phyloP scores from a whole-genome alignment of 1,284 basidiomycete species.

The Ceratobasidium papillatum region DNA sequence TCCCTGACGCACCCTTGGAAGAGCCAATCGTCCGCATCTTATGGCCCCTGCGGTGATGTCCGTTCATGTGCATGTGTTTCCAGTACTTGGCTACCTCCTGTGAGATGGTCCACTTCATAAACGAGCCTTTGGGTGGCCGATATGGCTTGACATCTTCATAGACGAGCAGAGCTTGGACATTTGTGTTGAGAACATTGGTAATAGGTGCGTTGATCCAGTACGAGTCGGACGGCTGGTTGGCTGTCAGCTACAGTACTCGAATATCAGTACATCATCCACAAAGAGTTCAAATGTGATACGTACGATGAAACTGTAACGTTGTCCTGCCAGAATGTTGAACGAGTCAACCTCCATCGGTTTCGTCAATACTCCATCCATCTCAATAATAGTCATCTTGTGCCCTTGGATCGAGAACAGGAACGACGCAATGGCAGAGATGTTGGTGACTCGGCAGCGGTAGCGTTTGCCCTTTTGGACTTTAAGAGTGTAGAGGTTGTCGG shows the following conservation, averaged over 20 bases:
- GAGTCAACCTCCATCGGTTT: conserved; percentile 51
- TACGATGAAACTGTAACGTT: conserved; percentile 55
- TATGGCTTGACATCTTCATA: conserved; percentile 27
- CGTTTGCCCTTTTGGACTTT: conserved; percentile 58
- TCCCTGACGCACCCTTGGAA: neutral
- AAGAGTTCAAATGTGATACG: conserved; percentile 18
- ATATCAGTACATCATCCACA: neutral
- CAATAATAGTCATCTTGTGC: conserved; percentile 64
- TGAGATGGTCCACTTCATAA: conserved; percentile 18
- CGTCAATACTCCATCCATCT: conserved; percentile 53
- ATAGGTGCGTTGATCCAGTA: conserved; percentile 56
- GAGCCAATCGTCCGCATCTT: neutral
- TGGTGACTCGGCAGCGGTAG: conserved; percentile 65
- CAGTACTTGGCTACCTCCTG: conserved; percentile 16
- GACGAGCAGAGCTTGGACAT: conserved; percentile 30
- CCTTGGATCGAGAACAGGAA: conserved; percentile 59
- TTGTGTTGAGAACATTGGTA: conserved; percentile 45
- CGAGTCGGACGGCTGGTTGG: conserved; percentile 55
- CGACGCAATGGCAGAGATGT: conserved; percentile 53
- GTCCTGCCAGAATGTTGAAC: conserved; percentile 55
- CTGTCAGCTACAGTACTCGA: conserved; percentile 48
- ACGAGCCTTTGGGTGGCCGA: conserved; percentile 7
- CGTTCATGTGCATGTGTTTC: conserved; percentile 25
- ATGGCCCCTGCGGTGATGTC: conserved; percentile 1
- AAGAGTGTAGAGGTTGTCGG: conserved; percentile 21